Percentiles rank a stretch among this genome's conserved stretches.
Conservation (phyloP, 2,329 filamentous ascomycete genomes). For the Monilinia vaccinii-corymbosi region DNA sequence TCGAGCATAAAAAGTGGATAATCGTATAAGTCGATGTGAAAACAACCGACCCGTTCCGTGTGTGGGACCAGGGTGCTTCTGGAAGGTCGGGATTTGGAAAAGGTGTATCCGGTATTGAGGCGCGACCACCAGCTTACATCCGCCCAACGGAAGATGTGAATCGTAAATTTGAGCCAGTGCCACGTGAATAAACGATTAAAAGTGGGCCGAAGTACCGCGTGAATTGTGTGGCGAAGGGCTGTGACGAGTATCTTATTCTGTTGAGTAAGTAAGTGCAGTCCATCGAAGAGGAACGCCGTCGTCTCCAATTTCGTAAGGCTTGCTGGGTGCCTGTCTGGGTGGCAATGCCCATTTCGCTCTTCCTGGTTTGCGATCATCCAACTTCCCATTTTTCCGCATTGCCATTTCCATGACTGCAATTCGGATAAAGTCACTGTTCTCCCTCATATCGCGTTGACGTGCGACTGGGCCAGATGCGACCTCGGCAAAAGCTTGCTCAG, state of each 20-base stretch:
- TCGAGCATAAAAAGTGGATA: conserved; percentile 3
- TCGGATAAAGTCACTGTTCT: conserved; percentile 62
- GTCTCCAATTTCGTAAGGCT: conserved; percentile 45
- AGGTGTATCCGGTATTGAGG: not conserved
- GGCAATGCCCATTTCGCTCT: conserved; percentile 61
- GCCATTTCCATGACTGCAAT: conserved; percentile 65
- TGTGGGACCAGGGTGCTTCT: conserved; percentile 3
- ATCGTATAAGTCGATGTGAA: not conserved
- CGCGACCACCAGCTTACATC: not conserved
- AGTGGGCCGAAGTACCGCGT: not conserved
- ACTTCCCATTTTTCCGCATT: conserved; percentile 57
- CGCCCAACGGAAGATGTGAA: not conserved
- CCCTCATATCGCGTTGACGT: conserved; percentile 58
- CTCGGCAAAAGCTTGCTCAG: conserved; percentile 28
- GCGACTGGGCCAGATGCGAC: conserved; percentile 35
- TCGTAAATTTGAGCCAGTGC: not conserved
- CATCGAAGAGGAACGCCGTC: conserved; percentile 53
- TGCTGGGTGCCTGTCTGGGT: conserved; percentile 46
- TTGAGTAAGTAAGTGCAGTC: conserved; percentile 33
- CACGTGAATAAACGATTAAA: not conserved
- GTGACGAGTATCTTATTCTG: not conserved
- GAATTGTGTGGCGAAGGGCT: not conserved
- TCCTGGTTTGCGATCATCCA: conserved; percentile 57
- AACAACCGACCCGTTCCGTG: not conserved
- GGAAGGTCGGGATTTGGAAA: conserved; percentile 3